Evolutionary conservation across 2,329 filamentous ascomycete genomes (phyloP), one percentile per base, ranked within the genome.

Genomic region (Aspergillus vadensis): DNA sequence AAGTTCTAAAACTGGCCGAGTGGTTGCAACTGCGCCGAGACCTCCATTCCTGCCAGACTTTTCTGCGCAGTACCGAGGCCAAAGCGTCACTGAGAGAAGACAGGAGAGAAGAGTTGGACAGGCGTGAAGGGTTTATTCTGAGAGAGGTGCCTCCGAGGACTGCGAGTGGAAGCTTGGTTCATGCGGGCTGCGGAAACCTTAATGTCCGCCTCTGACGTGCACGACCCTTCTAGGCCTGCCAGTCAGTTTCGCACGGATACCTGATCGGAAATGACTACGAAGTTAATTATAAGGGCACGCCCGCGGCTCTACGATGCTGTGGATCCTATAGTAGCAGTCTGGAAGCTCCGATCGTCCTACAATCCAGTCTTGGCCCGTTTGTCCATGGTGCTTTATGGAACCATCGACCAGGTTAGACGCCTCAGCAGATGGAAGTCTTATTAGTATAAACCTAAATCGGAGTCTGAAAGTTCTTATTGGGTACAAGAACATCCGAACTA

Each of bases 111-210:
- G 17, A 50, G 8, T 27, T 32, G 15, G 25, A 36, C 10, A 5
- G n/a, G 25, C 12, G 9, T 19, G 47, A n/a, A 19, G 4, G 4
- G 17, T n/a, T 17, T 17, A 25, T 19, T 12, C 47, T 30, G 4
- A 36, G 5, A 36, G 32, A 36, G 5, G 12, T 36, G 10, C 32
- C 32, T 15, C 32, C 32, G 12, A 36, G 32, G 5, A 1, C 10
- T 14, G 32, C 32, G 32, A 36, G 12, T 36, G 32, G 32, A 36
- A 36, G 30, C 25, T 30, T 50, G 47, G 47, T 50, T n/a, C 27
- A 27, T 27, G 47, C 47, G 47, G 47, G 47, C 32, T 19, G 25
- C 47, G n/a, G 44, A 50, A 50, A 50, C 47, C 47, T 50, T 50
- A 50, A 32, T 50, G 25, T 1, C 47, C 9, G 25, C 5, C 25